phyloP scores from a whole-genome alignment of 225 moss, liverwort and hornwort species.

The Climacium dendroides region DNA sequence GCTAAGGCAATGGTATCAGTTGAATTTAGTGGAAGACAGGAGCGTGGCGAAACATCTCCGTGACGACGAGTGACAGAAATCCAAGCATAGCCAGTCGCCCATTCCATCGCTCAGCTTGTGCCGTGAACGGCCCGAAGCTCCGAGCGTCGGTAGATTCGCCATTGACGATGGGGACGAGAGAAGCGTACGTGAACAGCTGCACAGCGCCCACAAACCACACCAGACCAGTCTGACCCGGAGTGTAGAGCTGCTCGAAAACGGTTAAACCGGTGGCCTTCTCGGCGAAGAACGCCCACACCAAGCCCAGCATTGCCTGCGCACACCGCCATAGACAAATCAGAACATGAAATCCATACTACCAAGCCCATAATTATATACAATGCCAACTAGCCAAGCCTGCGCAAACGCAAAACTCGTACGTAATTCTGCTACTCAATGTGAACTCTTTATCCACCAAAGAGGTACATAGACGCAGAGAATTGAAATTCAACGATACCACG shows the following conservation, averaged over 20 bases:
- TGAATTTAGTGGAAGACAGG: conserved; percentile 9
- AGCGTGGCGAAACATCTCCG: conserved; percentile 10
- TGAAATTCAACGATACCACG: not conserved
- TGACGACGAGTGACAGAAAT: not conserved
- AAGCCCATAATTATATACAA: not conserved
- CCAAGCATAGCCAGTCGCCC: conserved; percentile 19
- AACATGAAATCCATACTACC: not conserved
- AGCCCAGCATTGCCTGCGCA: conserved; percentile 19
- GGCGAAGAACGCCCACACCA: conserved; percentile 8
- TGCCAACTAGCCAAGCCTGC: not conserved
- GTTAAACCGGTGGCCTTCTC: conserved; percentile 17
- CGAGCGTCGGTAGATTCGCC: conserved; percentile 21
- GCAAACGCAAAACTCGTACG: too few species aligned
- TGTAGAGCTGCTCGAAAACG: conserved; percentile 30
- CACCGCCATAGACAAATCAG: not conserved
- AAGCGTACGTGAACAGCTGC: conserved; percentile 22
- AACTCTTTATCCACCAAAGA: not conserved
- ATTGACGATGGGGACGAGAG: conserved; percentile 16
- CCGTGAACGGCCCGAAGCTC: conserved; percentile 16
- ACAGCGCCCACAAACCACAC: conserved; percentile 8
- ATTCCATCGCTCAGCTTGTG: conserved; percentile 15
- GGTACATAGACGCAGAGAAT: not conserved
- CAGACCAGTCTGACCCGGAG: conserved; percentile 1
- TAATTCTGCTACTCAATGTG: too few species aligned
- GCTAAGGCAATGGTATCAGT: not conserved